Evolutionary conservation across 441 rosid genomes (phyloP).

Genomic region (Croton setiger): DNA sequence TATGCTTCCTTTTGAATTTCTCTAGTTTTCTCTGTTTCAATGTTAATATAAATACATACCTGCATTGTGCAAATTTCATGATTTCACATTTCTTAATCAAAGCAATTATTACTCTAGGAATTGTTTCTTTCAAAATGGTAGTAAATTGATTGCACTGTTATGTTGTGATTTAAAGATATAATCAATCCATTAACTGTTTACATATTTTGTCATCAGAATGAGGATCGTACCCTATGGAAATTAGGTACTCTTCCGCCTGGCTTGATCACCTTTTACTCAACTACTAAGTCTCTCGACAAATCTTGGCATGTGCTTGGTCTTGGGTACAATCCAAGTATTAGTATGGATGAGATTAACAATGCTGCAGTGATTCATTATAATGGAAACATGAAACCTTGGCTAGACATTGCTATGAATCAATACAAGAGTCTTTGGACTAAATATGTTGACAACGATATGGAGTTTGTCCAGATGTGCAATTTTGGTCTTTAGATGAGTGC

Average conservation of each 20-base stretch:
- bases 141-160: background rate
- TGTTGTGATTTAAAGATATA: background rate
- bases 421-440: slow-evolving; percentile 81
- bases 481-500: slow-evolving; percentile 59
- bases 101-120: background rate
- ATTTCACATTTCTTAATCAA: background rate
- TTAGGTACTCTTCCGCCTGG: slow-evolving; percentile 77
- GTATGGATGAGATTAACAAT: slow-evolving; percentile 72
- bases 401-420: slow-evolving; percentile 85
- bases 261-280: slow-evolving; percentile 72
- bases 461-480: slow-evolving; percentile 90
- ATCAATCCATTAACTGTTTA: slow-evolving; percentile 10
- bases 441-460: slow-evolving; percentile 89
- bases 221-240: slow-evolving; percentile 65
- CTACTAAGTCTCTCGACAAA: slow-evolving; percentile 77
- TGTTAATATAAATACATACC: background rate
- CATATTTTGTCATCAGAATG: slow-evolving; percentile 49
- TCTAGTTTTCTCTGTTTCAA: background rate
- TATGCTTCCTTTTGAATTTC: slow-evolving; percentile 6
- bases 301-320: slow-evolving; percentile 93
- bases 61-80: background rate
- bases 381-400: slow-evolving; percentile 98
- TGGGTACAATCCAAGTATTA: slow-evolving; percentile 84
- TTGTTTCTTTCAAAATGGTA: background rate
- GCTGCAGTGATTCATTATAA: slow-evolving; percentile 91